A percentile compares a stretch with the other conserved stretches of the same genome.
phyloP scores from a whole-genome alignment of 2,329 filamentous ascomycete genomes.

The Fusarium sp. region DNA sequence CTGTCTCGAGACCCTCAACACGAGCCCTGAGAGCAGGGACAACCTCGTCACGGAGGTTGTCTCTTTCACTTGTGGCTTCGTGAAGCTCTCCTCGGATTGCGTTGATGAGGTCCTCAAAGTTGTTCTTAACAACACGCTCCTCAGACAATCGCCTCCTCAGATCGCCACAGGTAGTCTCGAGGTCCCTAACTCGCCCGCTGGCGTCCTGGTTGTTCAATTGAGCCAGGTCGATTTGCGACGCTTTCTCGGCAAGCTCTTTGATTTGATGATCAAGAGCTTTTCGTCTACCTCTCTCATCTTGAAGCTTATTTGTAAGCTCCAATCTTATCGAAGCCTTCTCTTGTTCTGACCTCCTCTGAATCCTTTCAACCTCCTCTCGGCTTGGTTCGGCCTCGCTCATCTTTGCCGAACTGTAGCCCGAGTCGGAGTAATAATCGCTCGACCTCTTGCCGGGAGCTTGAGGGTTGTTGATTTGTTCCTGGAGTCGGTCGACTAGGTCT shows the following conservation, averaged over 20 bases:
- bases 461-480: slow-evolving; percentile 78
- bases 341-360: slow-evolving; percentile 88
- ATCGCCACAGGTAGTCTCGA: slow-evolving; percentile 87
- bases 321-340: slow-evolving; percentile 90
- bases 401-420: slow-evolving; percentile 87
- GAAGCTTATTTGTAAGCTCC: slow-evolving; percentile 87
- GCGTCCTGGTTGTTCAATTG: slow-evolving; percentile 71
- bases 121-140: slow-evolving; percentile 89
- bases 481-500: slow-evolving; percentile 90
- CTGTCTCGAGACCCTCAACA: slow-evolving; percentile 82
- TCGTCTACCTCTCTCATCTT: slow-evolving; percentile 85
- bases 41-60: slow-evolving; percentile 91
- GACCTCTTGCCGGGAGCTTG: slow-evolving; percentile 78
- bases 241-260: slow-evolving; percentile 83
- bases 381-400: slow-evolving; percentile 77
- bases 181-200: slow-evolving; percentile 77
- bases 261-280: slow-evolving; percentile 87
- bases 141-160: slow-evolving; percentile 85
- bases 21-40: slow-evolving; percentile 83
- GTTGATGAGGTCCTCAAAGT: slow-evolving; percentile 91
- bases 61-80: slow-evolving; percentile 87
- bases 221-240: slow-evolving; percentile 73
- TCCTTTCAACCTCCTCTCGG: slow-evolving; percentile 82
- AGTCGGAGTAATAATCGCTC: slow-evolving; percentile 99
- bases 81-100: slow-evolving; percentile 88